Evolutionary conservation across 2,329 filamentous ascomycete species (phyloP).

Genomic region (Zymoseptoria tritici): DNA sequence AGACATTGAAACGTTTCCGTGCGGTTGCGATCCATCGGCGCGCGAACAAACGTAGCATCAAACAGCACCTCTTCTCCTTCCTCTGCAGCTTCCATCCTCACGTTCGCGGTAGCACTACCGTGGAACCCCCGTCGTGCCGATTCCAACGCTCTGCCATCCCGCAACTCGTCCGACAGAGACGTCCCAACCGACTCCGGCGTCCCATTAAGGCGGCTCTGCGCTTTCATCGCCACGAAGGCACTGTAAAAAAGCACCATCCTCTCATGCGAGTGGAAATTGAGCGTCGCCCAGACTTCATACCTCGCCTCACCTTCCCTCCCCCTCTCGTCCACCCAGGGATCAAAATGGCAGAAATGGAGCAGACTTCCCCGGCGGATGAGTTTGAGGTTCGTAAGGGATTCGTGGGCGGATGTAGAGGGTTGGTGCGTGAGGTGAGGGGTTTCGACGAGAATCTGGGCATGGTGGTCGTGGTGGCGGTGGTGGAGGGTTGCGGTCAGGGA

Average conservation of each 20-base stretch:
- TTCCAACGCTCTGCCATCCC: neutral
- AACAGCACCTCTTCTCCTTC: constrained; percentile 41
- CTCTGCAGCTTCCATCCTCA: neutral
- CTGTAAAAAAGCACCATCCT: constrained; percentile 52
- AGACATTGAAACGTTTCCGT: constrained; percentile 47
- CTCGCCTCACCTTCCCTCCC: constrained; percentile 25
- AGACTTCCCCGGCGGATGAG: constrained; percentile 35
- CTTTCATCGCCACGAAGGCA: constrained; percentile 50
- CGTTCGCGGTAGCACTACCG: neutral
- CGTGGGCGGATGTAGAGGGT: constrained; percentile 36
- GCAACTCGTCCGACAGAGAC: neutral
- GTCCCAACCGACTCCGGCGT: neutral
- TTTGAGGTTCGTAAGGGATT: constrained; percentile 44
- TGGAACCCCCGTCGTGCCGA: constrained; percentile 1
- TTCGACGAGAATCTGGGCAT: constrained; percentile 48
- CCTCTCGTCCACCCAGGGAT: constrained; percentile 9
- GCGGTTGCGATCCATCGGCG: constrained; percentile 30
- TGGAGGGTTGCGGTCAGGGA: constrained; percentile 35
- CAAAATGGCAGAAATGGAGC: constrained; percentile 32
- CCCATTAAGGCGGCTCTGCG: constrained; percentile 41
- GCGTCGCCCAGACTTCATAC: constrained; percentile 45
- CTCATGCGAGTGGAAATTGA: constrained; percentile 50
- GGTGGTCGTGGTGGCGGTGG: constrained; percentile 43
- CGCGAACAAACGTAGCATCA: constrained; percentile 41
- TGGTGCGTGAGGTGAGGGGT: constrained; percentile 34